Evolutionary conservation across 2,329 filamentous ascomycete genomes (phyloP).

Genomic region (Fragosphaeria purpurea): DNA sequence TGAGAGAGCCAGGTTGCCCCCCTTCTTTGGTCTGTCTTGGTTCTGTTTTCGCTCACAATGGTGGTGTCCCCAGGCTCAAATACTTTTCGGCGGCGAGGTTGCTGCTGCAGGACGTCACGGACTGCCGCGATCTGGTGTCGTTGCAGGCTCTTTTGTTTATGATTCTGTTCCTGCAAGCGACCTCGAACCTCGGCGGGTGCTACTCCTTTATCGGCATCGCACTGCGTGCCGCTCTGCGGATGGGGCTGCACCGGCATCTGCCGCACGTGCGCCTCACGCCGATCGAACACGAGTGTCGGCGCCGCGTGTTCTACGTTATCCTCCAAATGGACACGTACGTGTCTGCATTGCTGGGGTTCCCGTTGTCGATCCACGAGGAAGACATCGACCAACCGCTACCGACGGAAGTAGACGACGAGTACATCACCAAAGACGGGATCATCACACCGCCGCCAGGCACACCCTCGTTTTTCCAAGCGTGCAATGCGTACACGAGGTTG

Average conservation of each 20-base stretch:
- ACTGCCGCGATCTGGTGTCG: constrained; percentile 64
- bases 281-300: constrained; percentile 53
- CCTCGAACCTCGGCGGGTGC: constrained; percentile 68
- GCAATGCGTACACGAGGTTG: constrained; percentile 54
- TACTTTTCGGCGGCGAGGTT: constrained; percentile 61
- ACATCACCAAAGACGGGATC: constrained; percentile 50
- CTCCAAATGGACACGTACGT: constrained; percentile 64
- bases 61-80: constrained; percentile 45
- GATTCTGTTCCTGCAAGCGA: constrained; percentile 71
- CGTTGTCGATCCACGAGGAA: constrained; percentile 51
- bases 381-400: constrained; percentile 59
- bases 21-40: background rate
- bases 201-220: constrained; percentile 75
- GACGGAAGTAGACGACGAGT: constrained; percentile 56
- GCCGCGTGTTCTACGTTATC: constrained; percentile 57
- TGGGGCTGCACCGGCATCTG: constrained; percentile 68
- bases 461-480: constrained; percentile 52
- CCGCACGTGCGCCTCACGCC: constrained; percentile 51
- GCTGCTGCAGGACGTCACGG: constrained; percentile 54
- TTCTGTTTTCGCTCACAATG: background rate
- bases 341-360: constrained; percentile 56
- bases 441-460: constrained; percentile 43
- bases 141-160: constrained; percentile 70
- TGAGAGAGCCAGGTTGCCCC: background rate
- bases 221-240: constrained; percentile 61